Evolutionary conservation across 768 basidiomycete genomes (phyloP), one percentile per base, ranked within the genome.

Genomic region (Tephrocybe sp.): DNA sequence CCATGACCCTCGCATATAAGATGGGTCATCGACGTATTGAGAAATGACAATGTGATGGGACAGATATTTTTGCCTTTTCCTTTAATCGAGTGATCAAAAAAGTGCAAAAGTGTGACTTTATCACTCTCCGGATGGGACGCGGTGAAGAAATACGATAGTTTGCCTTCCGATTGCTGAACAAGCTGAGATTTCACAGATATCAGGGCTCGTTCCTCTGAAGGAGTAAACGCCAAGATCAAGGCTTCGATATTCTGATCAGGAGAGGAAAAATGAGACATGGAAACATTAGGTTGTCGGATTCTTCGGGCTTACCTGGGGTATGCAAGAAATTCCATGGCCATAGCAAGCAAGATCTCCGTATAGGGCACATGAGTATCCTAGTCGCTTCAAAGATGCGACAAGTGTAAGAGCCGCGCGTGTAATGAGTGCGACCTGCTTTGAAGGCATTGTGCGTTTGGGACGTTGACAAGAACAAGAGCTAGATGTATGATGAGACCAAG

Each of bases 291-390:
- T n/a, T n/a, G n/a, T n/a, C 8, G 19, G n/a, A 43, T 33, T 22
- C 18, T 15, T 27, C 38, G 12, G 12, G 40, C 56, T 44, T 19
- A 40, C 53, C 16, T 23, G 34, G 21, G 40, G 43, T 2, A 39
- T n/a, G 15, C 43, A 47, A 13, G 24, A 27, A 13, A n/a, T 11
- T 11, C 52, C 56, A 27, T 47, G 40, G 3, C 7, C n/a, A 37
- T 44, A 34, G 31, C 44, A 54, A n/a, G 44, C 50, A 15, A 54
- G 19, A 22, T 57, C 55, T 12, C 55, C 55, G 19, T 40, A 45
- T 6, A 54, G 30, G 21, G 49, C 52, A 34, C 45, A 53, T 16
- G 36, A 25, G 19, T 54, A 49, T 34, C 36, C 56, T 11, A 52
- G 36, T 27, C 24, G 23, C 9, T 23, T 34, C 2, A 57, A 18